These are phyloP conservation scores for Prunella vulgaris DNA, from an alignment of 257 asterid genomes.

Conservation along the genomic window DNA sequence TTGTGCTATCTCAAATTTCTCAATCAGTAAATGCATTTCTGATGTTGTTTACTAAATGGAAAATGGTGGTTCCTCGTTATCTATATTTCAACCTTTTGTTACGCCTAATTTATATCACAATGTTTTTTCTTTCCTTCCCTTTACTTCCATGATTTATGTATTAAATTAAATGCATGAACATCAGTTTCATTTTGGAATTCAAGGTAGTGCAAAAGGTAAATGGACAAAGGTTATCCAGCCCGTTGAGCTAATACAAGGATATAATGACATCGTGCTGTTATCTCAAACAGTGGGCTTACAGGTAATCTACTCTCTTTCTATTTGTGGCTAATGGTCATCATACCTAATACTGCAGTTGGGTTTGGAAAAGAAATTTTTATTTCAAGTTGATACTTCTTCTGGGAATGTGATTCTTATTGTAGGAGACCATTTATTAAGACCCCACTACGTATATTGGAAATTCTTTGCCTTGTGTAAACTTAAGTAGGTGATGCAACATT, in stretches of 20 bases:
- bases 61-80: slow-evolving; percentile 17
- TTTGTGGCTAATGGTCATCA: slow-evolving; percentile 13
- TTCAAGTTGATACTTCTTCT: not conserved
- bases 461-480: not conserved
- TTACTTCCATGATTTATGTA: slow-evolving; percentile 2
- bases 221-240: slow-evolving; percentile 81
- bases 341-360: not conserved
- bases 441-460: not conserved
- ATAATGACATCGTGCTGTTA: slow-evolving; percentile 62
- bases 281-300: slow-evolving; percentile 91
- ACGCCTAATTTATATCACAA: slow-evolving; percentile 6
- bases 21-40: slow-evolving; percentile 7
- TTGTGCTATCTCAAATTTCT: not conserved
- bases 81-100: not conserved
- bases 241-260: slow-evolving; percentile 59
- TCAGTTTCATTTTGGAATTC: slow-evolving; percentile 20
- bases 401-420: not conserved
- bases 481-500: not conserved
- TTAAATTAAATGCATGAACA: not conserved
- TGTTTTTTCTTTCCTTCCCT: slow-evolving; percentile 1
- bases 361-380: not conserved
- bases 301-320: slow-evolving; percentile 39
- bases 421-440: not conserved
- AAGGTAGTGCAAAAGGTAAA: slow-evolving; percentile 76
- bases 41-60: slow-evolving; percentile 2